Conservation (phyloP, 2,329 filamentous ascomycete species). For the Talaromyces albobiverticillius region DNA sequence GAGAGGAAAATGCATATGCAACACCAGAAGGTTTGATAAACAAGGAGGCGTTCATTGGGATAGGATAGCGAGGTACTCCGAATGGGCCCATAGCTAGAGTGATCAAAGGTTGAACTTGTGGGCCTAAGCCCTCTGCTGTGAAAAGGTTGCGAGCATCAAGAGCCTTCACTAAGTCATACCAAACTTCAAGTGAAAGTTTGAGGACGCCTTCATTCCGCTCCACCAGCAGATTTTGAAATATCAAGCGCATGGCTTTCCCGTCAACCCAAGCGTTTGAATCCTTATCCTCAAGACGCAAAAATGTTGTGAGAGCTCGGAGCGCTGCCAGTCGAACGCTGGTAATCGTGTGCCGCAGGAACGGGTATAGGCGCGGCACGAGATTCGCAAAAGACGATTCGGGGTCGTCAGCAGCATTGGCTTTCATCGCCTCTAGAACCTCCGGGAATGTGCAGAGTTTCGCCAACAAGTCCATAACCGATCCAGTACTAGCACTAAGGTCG, state of each 20-base stretch:
- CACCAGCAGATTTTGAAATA: conserved; percentile 94
- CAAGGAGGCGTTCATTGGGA: conserved; percentile 84
- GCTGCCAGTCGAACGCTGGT: conserved; percentile 93
- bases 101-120: conserved; percentile 77
- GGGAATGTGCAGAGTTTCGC: conserved; percentile 94
- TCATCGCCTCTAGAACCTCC: conserved; percentile 91
- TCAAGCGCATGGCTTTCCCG: conserved; percentile 78
- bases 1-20: conserved; percentile 63
- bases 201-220: conserved; percentile 84
- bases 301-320: conserved; percentile 86
- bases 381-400: conserved; percentile 86
- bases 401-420: conserved; percentile 76
- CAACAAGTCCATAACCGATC: conserved; percentile 96
- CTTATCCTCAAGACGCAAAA: conserved; percentile 79
- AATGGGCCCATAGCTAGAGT: conserved; percentile 85
- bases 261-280: conserved; percentile 86
- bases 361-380: conserved; percentile 88
- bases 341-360: conserved; percentile 94
- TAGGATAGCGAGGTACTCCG: conserved; percentile 83
- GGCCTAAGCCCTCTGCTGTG: conserved; percentile 65
- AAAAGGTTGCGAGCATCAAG: conserved; percentile 61
- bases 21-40: conserved; percentile 93
- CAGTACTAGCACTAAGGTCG: conserved; percentile 93
- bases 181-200: conserved; percentile 79
- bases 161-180: conserved; percentile 71